phyloP scores from a whole-genome alignment of 495 filamentous ascomycete species.

The Mycothermus thermophilus region DNA sequence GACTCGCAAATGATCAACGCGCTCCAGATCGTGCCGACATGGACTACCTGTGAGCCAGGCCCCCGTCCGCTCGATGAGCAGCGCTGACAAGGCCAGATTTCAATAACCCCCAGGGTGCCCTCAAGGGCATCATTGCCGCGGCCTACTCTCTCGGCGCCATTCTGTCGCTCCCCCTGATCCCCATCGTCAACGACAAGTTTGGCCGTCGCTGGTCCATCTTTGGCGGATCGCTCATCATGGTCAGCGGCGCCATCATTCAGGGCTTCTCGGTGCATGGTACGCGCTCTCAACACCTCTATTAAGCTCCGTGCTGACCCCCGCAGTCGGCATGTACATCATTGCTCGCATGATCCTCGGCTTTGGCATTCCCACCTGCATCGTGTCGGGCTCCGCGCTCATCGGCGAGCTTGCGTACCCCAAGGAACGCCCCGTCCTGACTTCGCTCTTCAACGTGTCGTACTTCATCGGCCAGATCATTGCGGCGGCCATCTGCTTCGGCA shows the following conservation, averaged over 20 bases:
- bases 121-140: constrained; percentile 21
- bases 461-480: constrained; percentile 52
- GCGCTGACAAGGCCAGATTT: constrained; percentile 18
- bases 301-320: neutral
- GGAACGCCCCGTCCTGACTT: constrained; percentile 50
- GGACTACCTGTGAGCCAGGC: constrained; percentile 33
- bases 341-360: constrained; percentile 53
- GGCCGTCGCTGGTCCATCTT: constrained; percentile 43
- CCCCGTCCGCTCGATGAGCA: too few species aligned
- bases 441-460: constrained; percentile 53
- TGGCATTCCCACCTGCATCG: constrained; percentile 50
- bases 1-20: constrained; percentile 60
- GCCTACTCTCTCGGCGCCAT: constrained; percentile 26
- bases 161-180: constrained; percentile 38
- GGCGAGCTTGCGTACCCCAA: constrained; percentile 55
- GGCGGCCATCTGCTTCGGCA: constrained; percentile 45
- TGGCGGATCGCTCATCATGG: constrained; percentile 43
- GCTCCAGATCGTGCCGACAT: constrained; percentile 45
- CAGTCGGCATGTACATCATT: constrained; percentile 48
- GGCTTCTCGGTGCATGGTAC: constrained; percentile 29
- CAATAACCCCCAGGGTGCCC: constrained; percentile 21
- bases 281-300: too few species aligned
- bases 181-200: constrained; percentile 31
- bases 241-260: constrained; percentile 42
- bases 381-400: constrained; percentile 49